Evolutionary conservation across 306 rosid species (phyloP).

Genomic region (Corylus avellana): DNA sequence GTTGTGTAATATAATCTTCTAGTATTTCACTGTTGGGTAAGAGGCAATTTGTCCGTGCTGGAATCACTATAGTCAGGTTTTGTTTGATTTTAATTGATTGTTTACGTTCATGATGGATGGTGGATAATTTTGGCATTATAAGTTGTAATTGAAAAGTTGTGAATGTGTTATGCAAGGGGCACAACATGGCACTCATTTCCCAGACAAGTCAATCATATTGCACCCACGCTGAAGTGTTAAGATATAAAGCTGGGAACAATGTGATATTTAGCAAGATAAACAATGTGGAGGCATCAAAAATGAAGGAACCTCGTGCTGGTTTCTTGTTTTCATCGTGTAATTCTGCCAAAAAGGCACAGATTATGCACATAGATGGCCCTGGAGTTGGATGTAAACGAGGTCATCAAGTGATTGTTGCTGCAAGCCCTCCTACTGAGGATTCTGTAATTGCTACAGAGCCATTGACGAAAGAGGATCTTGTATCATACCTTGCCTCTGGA

Average conservation of each 20-base stretch:
- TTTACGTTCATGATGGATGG: neutral
- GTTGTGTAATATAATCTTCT: neutral
- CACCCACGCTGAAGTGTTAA: conserved; percentile 31
- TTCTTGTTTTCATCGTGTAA: conserved; percentile 36
- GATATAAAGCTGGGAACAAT: conserved; percentile 32
- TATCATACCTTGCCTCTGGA: conserved; percentile 77
- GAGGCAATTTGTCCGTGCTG: neutral
- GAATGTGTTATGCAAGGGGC: conserved; percentile 18
- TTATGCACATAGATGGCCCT: conserved; percentile 28
- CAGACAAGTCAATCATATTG: conserved; percentile 38
- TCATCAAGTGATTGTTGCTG: conserved; percentile 58
- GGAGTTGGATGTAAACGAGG: conserved; percentile 34
- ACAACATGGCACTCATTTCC: conserved; percentile 59
- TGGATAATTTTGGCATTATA: neutral
- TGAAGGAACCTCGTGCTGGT: conserved; percentile 44
- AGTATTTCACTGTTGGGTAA: neutral
- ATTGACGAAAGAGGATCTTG: conserved; percentile 77
- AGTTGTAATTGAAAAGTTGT: conserved; percentile 2
- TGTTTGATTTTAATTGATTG: neutral
- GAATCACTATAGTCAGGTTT: neutral
- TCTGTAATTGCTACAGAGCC: conserved; percentile 71
- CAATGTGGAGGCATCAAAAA: conserved; percentile 35
- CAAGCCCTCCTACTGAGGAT: conserved; percentile 95
- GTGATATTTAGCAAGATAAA: conserved; percentile 26
- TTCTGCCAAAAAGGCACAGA: conserved; percentile 41